phyloP scores from a whole-genome alignment of 2,329 filamentous ascomycete species.

The Falciphora oryzae region DNA sequence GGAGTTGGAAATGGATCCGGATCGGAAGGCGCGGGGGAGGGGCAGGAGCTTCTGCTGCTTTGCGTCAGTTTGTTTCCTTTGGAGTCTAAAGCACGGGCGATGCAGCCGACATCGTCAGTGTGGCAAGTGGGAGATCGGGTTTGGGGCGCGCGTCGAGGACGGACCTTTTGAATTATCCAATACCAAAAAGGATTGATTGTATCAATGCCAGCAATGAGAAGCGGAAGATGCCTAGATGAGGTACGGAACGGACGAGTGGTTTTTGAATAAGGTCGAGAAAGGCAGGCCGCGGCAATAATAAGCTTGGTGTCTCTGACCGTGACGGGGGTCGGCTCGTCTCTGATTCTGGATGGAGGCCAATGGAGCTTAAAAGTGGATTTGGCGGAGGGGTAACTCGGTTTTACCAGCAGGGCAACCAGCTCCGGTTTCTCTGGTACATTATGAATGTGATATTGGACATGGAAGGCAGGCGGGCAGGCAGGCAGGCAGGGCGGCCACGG shows the following conservation, averaged over 20 bases:
- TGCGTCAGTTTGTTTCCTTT: background rate
- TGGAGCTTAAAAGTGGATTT: background rate
- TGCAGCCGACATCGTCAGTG: background rate
- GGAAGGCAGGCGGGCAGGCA: too few relatives aligned
- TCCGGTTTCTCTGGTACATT: too few relatives aligned
- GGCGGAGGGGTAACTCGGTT: background rate
- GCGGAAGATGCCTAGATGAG: background rate
- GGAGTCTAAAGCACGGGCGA: background rate
- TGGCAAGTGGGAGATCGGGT: background rate
- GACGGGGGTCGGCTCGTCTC: background rate
- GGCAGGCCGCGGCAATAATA: background rate
- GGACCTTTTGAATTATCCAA: background rate
- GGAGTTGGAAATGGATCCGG: slow-evolving; percentile 6
- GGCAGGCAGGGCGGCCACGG: too few relatives aligned
- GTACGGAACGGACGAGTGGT: background rate
- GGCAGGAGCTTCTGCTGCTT: slow-evolving; percentile 13
- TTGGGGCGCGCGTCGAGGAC: background rate
- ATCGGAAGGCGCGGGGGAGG: slow-evolving; percentile 18
- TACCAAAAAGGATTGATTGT: background rate
- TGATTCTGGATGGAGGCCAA: too few relatives aligned
- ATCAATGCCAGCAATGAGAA: background rate
- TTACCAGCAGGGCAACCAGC: background rate
- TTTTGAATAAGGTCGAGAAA: background rate
- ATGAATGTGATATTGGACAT: background rate
- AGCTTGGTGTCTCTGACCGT: background rate